Conservation (phyloP, 495 filamentous ascomycete species). For the Saxophila tyrrhenica region DNA sequence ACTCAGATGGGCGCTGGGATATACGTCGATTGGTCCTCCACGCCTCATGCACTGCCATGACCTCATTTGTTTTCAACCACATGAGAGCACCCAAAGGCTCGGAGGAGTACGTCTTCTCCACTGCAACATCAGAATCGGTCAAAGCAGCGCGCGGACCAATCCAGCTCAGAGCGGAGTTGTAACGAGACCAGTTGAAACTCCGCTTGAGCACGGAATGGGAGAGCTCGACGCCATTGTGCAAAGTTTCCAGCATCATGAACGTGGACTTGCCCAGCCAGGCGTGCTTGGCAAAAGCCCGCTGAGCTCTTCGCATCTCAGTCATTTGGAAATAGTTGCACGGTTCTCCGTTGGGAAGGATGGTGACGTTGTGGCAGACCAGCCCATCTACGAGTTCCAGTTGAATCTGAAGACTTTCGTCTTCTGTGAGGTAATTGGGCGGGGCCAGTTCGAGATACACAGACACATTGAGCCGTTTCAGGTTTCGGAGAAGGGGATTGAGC, state of each 20-base stretch:
- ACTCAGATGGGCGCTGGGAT: not conserved
- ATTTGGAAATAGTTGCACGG: slow-evolving; percentile 32
- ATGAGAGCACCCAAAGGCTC: slow-evolving; percentile 44
- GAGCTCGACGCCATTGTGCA: slow-evolving; percentile 37
- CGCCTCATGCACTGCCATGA: slow-evolving; percentile 41
- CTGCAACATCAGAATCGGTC: slow-evolving; percentile 26
- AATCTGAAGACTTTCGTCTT: slow-evolving; percentile 27
- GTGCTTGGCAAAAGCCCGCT: slow-evolving; percentile 45
- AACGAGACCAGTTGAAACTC: slow-evolving; percentile 44
- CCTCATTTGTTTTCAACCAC: slow-evolving; percentile 43
- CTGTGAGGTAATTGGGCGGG: slow-evolving; percentile 37
- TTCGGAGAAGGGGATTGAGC: slow-evolving; percentile 30
- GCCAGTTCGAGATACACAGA: slow-evolving; percentile 40
- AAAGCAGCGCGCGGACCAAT: slow-evolving; percentile 38
- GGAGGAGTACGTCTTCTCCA: slow-evolving; percentile 23
- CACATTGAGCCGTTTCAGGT: slow-evolving; percentile 32
- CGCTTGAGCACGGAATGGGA: slow-evolving; percentile 43
- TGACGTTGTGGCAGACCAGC: slow-evolving; percentile 30
- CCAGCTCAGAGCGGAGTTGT: slow-evolving; percentile 44
- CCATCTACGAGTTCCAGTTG: slow-evolving; percentile 26
- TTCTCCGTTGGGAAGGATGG: slow-evolving; percentile 30
- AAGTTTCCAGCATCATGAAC: slow-evolving; percentile 41
- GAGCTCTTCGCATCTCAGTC: slow-evolving; percentile 28
- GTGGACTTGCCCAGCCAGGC: slow-evolving; percentile 20
- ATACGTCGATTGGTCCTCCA: slow-evolving; percentile 37